Conservation (phyloP, 2,329 filamentous ascomycete species). For the Apiospora arundinis region DNA sequence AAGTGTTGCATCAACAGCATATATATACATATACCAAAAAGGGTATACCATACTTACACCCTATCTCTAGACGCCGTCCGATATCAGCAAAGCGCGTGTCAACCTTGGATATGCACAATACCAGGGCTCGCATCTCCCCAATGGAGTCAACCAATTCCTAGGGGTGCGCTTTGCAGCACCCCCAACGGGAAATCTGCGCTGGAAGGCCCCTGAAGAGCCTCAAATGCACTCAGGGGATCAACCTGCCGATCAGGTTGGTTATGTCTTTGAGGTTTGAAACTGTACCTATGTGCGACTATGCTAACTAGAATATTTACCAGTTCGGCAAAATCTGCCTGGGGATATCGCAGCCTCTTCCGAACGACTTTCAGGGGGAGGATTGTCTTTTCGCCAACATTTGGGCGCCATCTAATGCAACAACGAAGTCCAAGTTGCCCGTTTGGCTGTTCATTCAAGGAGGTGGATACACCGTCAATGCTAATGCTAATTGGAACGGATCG, state of each 20-base stretch:
- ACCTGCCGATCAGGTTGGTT: conserved; percentile 44
- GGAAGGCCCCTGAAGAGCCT: conserved; percentile 55
- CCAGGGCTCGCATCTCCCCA: conserved; percentile 44
- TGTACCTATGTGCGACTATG: neutral
- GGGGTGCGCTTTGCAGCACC: conserved; percentile 59
- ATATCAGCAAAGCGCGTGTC: conserved; percentile 32
- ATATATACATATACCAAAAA: no score
- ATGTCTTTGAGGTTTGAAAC: no score
- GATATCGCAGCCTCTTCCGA: conserved; percentile 41
- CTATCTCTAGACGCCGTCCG: conserved; percentile 23
- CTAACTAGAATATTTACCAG: conserved; percentile 34
- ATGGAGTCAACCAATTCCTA: conserved; percentile 52
- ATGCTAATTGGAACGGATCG: conserved; percentile 58
- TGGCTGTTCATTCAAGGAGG: conserved; percentile 58
- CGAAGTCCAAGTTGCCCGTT: conserved; percentile 53
- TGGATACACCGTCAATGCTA: conserved; percentile 52
- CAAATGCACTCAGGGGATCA: conserved; percentile 40
- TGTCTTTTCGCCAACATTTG: conserved; percentile 55
- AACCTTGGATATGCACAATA: conserved; percentile 55
- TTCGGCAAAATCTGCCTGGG: conserved; percentile 54
- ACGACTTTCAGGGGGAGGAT: conserved; percentile 43
- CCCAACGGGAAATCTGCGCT: conserved; percentile 57
- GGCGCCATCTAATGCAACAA: conserved; percentile 47
- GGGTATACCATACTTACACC: neutral
- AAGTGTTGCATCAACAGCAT: neutral